These are phyloP conservation scores for Asterella californica DNA, from an alignment of 225 moss, liverwort and hornwort species.

Conservation along the genomic window DNA sequence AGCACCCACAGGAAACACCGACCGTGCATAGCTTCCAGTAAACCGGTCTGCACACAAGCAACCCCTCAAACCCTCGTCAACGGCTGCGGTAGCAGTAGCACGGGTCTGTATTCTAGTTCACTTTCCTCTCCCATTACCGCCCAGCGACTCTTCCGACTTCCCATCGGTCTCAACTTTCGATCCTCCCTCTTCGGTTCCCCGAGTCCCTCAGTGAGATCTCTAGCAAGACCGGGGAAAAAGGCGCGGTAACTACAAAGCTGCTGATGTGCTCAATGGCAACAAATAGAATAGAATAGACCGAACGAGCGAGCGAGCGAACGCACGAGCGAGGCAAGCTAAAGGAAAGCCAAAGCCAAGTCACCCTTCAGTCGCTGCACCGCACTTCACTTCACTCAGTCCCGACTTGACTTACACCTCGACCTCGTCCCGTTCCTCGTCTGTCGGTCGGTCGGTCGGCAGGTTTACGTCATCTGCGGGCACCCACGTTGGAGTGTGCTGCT, in stretches of 20 bases:
- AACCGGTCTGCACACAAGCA: not conserved
- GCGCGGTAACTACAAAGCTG: not conserved
- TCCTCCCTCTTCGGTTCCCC: too few relatives aligned
- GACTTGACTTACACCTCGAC: not conserved
- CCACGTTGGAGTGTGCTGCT: slow-evolving; percentile 7
- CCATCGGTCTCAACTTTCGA: not conserved
- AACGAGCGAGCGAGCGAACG: too few relatives aligned
- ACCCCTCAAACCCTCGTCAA: not conserved
- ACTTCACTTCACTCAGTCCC: not conserved
- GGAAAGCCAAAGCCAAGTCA: not conserved
- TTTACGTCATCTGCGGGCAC: slow-evolving; percentile 16
- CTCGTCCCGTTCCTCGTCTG: not conserved
- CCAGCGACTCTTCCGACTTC: not conserved
- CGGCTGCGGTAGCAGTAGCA: not conserved
- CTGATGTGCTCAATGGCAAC: too few relatives aligned
- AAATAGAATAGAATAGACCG: too few relatives aligned
- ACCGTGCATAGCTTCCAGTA: not conserved
- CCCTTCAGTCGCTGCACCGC: not conserved
- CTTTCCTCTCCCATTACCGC: not conserved
- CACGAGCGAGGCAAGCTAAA: not conserved
- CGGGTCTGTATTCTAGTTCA: not conserved
- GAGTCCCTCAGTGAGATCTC: too few relatives aligned
- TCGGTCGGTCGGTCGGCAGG: slow-evolving; percentile 20
- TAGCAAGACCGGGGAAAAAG: not conserved
- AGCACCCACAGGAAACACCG: not conserved